phyloP scores from a whole-genome alignment of 768 basidiomycete species.

The Kwoniella sp. region DNA sequence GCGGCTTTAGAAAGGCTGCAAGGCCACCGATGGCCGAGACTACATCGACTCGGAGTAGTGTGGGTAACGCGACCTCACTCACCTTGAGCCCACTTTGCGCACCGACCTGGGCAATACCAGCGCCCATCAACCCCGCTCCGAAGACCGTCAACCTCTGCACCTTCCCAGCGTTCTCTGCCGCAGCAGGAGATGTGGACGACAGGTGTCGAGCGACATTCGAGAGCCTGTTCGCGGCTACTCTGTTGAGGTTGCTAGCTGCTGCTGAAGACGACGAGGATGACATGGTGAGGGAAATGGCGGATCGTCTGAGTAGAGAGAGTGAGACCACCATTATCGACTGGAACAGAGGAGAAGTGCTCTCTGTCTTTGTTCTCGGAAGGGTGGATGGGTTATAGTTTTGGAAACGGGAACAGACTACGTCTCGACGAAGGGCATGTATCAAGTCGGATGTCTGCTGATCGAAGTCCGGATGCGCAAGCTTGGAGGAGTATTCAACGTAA shows the following conservation, averaged over 20 bases:
- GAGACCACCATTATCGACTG: not conserved
- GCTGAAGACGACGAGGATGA: not conserved
- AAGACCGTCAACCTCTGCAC: constrained; percentile 57
- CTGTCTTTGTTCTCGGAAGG: not conserved
- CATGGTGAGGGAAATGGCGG: not conserved
- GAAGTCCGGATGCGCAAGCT: too few species aligned
- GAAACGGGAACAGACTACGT: too few species aligned
- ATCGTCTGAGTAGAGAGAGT: not conserved
- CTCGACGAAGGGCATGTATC: too few species aligned
- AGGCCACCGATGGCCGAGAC: not conserved
- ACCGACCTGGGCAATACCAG: constrained; percentile 59
- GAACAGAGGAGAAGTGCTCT: not conserved
- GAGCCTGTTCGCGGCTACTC: constrained; percentile 18
- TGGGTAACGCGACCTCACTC: not conserved
- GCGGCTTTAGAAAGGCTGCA: too few species aligned
- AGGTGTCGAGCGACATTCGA: constrained; percentile 33
- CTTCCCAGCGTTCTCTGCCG: not conserved
- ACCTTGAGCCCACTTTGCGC: constrained; percentile 58
- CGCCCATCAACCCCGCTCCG: constrained; percentile 59
- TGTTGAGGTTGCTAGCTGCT: constrained; percentile 7
- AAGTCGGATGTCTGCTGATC: too few species aligned
- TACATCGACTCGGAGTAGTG: not conserved
- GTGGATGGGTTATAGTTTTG: too few species aligned
- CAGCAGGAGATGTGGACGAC: constrained; percentile 6
- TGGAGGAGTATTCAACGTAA: too few species aligned